Percentiles rank a stretch among this genome's conserved stretches.
Evolutionary conservation across 495 filamentous ascomycete species (phyloP).

Genomic region (Collariella sp.): DNA sequence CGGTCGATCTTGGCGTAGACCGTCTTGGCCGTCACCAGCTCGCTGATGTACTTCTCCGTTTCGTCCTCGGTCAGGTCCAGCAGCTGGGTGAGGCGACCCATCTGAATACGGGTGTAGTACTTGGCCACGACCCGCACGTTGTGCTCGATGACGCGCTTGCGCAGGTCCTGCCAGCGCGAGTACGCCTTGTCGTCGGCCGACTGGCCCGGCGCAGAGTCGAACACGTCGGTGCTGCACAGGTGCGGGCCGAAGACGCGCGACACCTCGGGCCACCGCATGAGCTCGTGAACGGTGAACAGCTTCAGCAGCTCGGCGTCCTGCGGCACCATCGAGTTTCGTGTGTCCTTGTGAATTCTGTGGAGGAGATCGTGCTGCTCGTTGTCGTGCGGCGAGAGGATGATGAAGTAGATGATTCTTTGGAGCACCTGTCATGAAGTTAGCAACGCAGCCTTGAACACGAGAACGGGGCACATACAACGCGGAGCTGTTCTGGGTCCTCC

Average conservation of each 20-base stretch:
- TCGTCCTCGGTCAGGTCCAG: conserved; percentile 89
- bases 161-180: conserved; percentile 82
- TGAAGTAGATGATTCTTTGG: conserved; percentile 91
- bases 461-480: conserved; percentile 53
- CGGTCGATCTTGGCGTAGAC: conserved; percentile 97
- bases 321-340: conserved; percentile 58
- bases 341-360: conserved; percentile 74
- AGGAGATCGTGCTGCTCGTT: conserved; percentile 98
- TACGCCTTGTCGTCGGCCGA: conserved; percentile 65
- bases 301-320: conserved; percentile 75
- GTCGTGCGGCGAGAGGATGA: conserved; percentile 92
- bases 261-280: conserved; percentile 97
- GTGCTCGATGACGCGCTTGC: conserved; percentile 97
- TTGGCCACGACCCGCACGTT: conserved; percentile 96
- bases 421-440: conserved; percentile 51
- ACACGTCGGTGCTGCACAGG: conserved; percentile 86
- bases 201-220: conserved; percentile 53
- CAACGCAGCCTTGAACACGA: not conserved
- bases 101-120: conserved; percentile 95
- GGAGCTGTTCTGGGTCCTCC: conserved; percentile 75
- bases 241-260: conserved; percentile 77
- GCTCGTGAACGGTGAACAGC: conserved; percentile 87
- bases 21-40: conserved; percentile 91
- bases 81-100: conserved; percentile 78
- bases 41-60: conserved; percentile 94